Percentiles rank a stretch among this genome's conserved stretches.
Evolutionary conservation across 805 yeast species (phyloP).

Genomic region (Komagataella mondaviorum): DNA sequence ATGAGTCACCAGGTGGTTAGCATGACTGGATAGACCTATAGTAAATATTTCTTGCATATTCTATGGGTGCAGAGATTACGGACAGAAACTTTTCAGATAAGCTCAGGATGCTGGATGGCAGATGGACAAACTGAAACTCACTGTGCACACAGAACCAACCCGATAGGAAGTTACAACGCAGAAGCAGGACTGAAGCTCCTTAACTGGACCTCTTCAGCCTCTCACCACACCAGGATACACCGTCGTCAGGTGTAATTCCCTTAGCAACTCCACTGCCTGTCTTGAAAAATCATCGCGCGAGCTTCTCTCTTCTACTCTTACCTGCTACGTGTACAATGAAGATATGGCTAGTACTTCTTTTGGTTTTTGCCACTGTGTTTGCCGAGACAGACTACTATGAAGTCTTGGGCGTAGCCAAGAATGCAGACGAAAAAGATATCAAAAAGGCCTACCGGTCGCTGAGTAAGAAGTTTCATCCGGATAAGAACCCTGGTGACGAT

Average conservation of each 20-base stretch:
- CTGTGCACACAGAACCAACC: too few species aligned
- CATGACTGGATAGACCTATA: slow-evolving; percentile 53
- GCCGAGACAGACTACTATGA: slow-evolving; percentile 27
- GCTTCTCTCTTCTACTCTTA: background rate
- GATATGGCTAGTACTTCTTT: background rate
- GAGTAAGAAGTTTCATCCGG: slow-evolving; percentile 87
- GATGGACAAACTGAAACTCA: too few species aligned
- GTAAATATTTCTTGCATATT: slow-evolving; percentile 65
- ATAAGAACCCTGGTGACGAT: slow-evolving; percentile 75
- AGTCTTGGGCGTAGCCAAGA: slow-evolving; percentile 51
- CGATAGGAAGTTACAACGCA: too few species aligned
- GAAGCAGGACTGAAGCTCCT: too few species aligned
- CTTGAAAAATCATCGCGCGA: background rate
- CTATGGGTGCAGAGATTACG: background rate
- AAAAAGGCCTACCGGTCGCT: slow-evolving; percentile 74
- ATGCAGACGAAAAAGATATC: slow-evolving; percentile 70
- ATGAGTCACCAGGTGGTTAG: slow-evolving; percentile 71
- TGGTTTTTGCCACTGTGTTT: slow-evolving; percentile 7
- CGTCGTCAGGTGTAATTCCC: background rate
- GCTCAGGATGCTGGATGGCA: background rate
- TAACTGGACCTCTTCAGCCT: too few species aligned
- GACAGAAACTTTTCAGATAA: background rate
- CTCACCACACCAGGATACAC: too few species aligned
- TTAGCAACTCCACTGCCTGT: background rate
- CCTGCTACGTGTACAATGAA: background rate